phyloP scores from a whole-genome alignment of 129 eudicot genomes.

The Helichrysum umbraculigerum region DNA sequence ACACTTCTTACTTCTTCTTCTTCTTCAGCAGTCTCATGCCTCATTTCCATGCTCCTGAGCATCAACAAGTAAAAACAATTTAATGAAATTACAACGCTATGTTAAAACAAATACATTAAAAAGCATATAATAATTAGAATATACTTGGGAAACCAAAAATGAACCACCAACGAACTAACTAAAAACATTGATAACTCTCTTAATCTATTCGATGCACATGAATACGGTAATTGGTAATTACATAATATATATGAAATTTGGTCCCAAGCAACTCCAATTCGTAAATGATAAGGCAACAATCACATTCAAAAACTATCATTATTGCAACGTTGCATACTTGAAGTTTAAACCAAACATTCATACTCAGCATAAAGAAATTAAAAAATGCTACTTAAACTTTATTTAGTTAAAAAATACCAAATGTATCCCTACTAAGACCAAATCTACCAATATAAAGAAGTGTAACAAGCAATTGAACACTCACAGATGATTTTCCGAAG shows the following conservation, averaged over 20 bases:
- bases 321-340: not conserved
- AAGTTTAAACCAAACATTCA: not conserved
- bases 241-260: constrained; percentile 4
- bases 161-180: constrained; percentile 4
- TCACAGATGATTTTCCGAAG: constrained; percentile 37
- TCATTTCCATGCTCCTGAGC: constrained; percentile 40
- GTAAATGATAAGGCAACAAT: too few relatives aligned
- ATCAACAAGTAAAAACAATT: constrained; percentile 9
- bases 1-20: constrained; percentile 55
- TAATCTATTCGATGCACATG: not conserved
- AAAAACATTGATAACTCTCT: not conserved
- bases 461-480: constrained; percentile 20
- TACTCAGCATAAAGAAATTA: not conserved
- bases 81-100: constrained; percentile 2
- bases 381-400: not conserved
- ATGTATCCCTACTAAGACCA: not conserved
- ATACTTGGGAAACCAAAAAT: constrained; percentile 8
- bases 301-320: not conserved
- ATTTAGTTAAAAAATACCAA: not conserved
- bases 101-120: not conserved
- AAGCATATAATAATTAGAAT: not conserved
- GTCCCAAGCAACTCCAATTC: not conserved
- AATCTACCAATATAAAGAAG: not conserved
- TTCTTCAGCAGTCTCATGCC: constrained; percentile 50
- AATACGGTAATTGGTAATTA: constrained; percentile 6